Base-by-base conservation (phyloP, 169 alveolate species). In the Eimeria maxima region DNA sequence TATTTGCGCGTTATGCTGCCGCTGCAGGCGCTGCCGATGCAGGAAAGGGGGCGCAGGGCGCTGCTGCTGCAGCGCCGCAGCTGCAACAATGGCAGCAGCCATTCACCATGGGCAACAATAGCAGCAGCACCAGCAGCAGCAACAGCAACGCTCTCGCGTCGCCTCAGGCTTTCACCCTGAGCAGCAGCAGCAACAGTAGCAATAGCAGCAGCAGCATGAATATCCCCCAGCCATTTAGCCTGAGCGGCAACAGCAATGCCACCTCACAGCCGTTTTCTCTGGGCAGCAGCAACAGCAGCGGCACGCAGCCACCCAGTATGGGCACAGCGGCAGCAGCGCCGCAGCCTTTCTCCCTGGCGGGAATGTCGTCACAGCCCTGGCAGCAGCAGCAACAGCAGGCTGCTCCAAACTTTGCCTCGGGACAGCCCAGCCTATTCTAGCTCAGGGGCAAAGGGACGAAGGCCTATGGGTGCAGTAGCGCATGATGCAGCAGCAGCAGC, bases 231-330 rank as follows among this genome's bases (percentile, higher is more conserved):
- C 91, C 91, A 7, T 83, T 83, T 27, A 83, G 76, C 27, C n/a
- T 83, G n/a, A 53, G 91, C 91, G 38, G 74, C 74, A 83, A 63
- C 91, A 83, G 91, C 91, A 33, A 44, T 76, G 42, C 50, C 7
- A 8, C 53, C 53, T n/a, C 71, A 67, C 91, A 83, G 55, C 71
- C 91, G 60, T 53, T 83, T 27, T 22, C 76, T 7, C 24, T 53
- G 50, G 74, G 91, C 76, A 83, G 57, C 91, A 83, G 76, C 91
- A 83, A 55, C 91, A 83, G 91, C 91, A 83, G 91, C 76, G 44
- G 91, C 91, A 83, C 55, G 91, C 91, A 55, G 53, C 89, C n/a
- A 13, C 45, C 44, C 89, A 4, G 16, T 27, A 44, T 42, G 69
- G 67, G 89, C 67, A 16, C 67, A 38, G 67, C 69, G 45, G 89